Base-by-base conservation (phyloP, 495 filamentous ascomycete genomes). In the Parathielavia appendiculata region DNA sequence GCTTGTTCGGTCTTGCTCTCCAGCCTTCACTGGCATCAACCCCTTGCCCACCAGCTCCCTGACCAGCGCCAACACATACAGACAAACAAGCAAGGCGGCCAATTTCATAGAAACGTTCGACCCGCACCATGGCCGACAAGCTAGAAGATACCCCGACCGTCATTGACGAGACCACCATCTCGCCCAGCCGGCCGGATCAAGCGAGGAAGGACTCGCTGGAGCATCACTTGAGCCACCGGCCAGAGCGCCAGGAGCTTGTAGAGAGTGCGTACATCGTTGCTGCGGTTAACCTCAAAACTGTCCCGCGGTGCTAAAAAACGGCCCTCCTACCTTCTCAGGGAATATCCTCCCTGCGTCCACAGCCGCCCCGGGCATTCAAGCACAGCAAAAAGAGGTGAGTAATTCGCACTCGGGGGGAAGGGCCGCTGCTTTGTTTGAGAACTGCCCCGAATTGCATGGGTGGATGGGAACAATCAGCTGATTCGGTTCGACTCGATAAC, bases 121-220 rank as follows among this genome's bases (percentile, higher is more conserved):
- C 30, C n/a, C 40, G 9, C 54, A 74, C 17, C 62, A 80, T 80
- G 78, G 72, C 75, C 40, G 68, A 72, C 46, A 56, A 69, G 16
- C 63, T n/a, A n/a, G n/a, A 61, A 22, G 65, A 70, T n/a, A 65
- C 61, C 23, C 17, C 55, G 16, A 36, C 58, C 1, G 13, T 41
- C 17, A 19, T 73, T 45, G 73, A 86, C 70, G 73, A 79, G 62
- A 79, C 79, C 4, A 79, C 82, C 64, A 88, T 88, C 72, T 86
- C 87, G n/a, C 82, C 87, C 54, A 75, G 81, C 59, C 64, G 69
- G 20, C 69, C 73, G 20, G 70, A 75, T 58, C 41, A 60, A 1
- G 85, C 85, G 63, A 86, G 91, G 64, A 89, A 89, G 72, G 86
- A 95, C 75, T 91, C 88, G n/a, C 83, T 96, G 34, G 90, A 93